Percentiles rank a stretch among this genome's conserved stretches.
phyloP scores from a whole-genome alignment of 2,329 filamentous ascomycete species.

The Didymella sp. region DNA sequence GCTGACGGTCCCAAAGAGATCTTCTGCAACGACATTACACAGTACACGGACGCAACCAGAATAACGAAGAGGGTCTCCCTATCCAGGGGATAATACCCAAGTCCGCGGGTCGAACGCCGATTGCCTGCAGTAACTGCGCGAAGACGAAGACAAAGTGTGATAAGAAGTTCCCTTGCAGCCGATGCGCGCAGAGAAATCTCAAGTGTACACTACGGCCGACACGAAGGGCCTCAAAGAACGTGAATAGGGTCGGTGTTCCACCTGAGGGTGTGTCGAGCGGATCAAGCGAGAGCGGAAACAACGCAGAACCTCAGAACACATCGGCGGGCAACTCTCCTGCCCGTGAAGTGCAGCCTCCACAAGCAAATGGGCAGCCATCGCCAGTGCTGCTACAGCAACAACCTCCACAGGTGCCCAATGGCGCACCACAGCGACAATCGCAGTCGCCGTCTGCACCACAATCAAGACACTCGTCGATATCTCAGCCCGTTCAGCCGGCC shows the following conservation, averaged over 20 bases:
- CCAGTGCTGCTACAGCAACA: conserved; percentile 29
- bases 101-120: conserved; percentile 59
- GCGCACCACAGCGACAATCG: conserved; percentile 37
- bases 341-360: conserved; percentile 35
- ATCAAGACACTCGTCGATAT: conserved; percentile 43
- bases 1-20: conserved; percentile 50
- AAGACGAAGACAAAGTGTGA: conserved; percentile 64
- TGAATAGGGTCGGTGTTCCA: conserved; percentile 38
- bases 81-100: conserved; percentile 60
- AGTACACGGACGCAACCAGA: conserved; percentile 59
- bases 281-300: conserved; percentile 46
- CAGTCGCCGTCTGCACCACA: conserved; percentile 42
- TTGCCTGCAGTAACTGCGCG: conserved; percentile 61
- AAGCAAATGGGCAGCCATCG: conserved; percentile 31
- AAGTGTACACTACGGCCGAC: conserved; percentile 57
- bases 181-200: conserved; percentile 59
- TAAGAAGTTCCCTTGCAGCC: conserved; percentile 62
- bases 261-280: conserved; percentile 38
- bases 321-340: conserved; percentile 48
- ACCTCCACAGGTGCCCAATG: conserved; percentile 23
- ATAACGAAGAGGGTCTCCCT: conserved; percentile 57
- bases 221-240: conserved; percentile 55
- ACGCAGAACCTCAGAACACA: conserved; percentile 39
- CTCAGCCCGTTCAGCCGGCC: conserved; percentile 40
- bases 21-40: conserved; percentile 61